These are phyloP conservation scores for Yamadazyma kitorensis DNA, from an alignment of 805 yeast species.

Conservation along the genomic window DNA sequence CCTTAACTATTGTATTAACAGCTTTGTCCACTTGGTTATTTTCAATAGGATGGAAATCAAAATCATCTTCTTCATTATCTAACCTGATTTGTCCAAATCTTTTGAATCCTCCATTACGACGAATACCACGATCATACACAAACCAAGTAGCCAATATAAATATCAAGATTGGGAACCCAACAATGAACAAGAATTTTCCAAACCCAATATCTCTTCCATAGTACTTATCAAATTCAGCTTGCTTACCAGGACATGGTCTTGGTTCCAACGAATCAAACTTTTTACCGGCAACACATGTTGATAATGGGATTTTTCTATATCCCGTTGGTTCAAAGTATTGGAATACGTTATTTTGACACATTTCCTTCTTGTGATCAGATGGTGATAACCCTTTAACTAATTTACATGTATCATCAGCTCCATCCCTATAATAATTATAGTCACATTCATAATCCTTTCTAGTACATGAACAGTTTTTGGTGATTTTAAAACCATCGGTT, in stretches of 20 bases:
- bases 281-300: slow-evolving; percentile 83
- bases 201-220: slow-evolving; percentile 57
- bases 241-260: slow-evolving; percentile 86
- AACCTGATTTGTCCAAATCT: slow-evolving; percentile 84
- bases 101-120: slow-evolving; percentile 72
- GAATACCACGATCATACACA: slow-evolving; percentile 77
- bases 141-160: slow-evolving; percentile 57
- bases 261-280: slow-evolving; percentile 63
- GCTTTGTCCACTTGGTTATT: slow-evolving; percentile 58
- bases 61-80: slow-evolving; percentile 62
- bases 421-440: slow-evolving; percentile 66
- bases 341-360: slow-evolving; percentile 56
- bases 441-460: slow-evolving; percentile 93
- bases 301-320: slow-evolving; percentile 78
- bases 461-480: slow-evolving; percentile 76
- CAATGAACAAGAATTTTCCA: slow-evolving; percentile 47
- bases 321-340: slow-evolving; percentile 91
- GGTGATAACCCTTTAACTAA: slow-evolving; percentile 74
- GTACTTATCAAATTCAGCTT: slow-evolving; percentile 54
- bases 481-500: slow-evolving; percentile 50
- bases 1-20: slow-evolving; percentile 56
- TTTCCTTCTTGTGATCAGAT: slow-evolving; percentile 53
- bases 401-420: slow-evolving; percentile 76
- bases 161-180: slow-evolving; percentile 57
- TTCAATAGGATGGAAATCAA: slow-evolving; percentile 53